phyloP scores from a whole-genome alignment of 73 alveolate species.

The Paramecium sexaurelia region DNA sequence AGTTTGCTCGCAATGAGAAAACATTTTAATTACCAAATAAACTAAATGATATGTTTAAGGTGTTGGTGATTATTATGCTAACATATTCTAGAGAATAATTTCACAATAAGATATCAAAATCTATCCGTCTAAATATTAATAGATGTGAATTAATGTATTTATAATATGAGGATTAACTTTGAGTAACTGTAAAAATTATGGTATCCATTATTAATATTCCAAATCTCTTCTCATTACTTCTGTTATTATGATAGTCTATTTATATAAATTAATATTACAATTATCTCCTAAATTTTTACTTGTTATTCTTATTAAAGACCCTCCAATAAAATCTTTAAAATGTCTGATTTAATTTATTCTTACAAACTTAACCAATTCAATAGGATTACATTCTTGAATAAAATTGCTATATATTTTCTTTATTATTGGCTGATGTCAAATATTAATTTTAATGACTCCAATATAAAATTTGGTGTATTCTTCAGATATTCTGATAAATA shows the following conservation, averaged over 20 bases:
- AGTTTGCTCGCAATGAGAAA: not conserved
- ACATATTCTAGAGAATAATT: not conserved
- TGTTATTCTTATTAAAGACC: not conserved
- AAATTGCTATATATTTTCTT: constrained; percentile 28
- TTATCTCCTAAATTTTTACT: not conserved
- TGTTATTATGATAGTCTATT: not conserved
- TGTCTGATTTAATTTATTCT: not conserved
- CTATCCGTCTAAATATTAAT: constrained; percentile 1
- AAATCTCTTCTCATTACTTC: constrained; percentile 45
- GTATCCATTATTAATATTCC: not conserved
- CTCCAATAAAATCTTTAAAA: not conserved
- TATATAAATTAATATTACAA: not conserved
- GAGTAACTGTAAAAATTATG: not conserved
- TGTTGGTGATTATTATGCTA: not conserved
- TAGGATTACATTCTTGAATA: not conserved
- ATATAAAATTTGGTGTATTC: not conserved
- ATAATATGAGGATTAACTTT: not conserved
- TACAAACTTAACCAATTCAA: not conserved
- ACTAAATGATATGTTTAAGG: not conserved
- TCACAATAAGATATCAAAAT: not conserved
- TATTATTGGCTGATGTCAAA: not conserved
- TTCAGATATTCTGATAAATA: not conserved
- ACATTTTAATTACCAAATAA: not conserved
- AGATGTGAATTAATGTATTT: not conserved
- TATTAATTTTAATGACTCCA: constrained; percentile 19